Evolutionary conservation across 2,329 filamentous ascomycete species (phyloP), one percentile per base, ranked within the genome.

Genomic region (Aspergillus tanneri): DNA sequence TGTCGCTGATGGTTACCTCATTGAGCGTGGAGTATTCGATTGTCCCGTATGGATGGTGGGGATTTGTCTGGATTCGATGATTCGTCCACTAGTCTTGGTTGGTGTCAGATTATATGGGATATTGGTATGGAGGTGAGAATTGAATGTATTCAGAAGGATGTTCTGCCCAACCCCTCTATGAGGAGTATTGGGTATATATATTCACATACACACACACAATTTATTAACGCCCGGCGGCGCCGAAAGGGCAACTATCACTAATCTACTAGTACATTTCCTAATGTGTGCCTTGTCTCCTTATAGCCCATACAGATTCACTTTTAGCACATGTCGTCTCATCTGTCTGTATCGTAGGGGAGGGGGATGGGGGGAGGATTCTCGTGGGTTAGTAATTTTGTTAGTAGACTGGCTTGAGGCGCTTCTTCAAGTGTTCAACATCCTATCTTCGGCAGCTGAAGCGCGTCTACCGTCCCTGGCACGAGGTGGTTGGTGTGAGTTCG

Each of bases 371-470:
- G 47, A 46, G 35, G 50, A 46, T 56, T 43, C 58, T 55, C 49
- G 53, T 63, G 49, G 51, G 53, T 60, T 61, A 62, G 62, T 60
- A 56, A 47, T 49, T 59, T 57, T 43, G 54, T 61, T 57, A 59
- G 59, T 60, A 59, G 57, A 43, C 58, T 63, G 28, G 55, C 62
- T 66, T 65, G 54, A 65, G 61, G 55, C 54, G 53, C 57, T 67
- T 65, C 61, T 64, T 43, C 52, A 67, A 66, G 61, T 65, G 54
- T 66, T 66, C 55, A 65, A 62, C 53, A 61, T 67, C 60, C 62
- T 65, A 65, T 64, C 46, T 40, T 65, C 59, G 49, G 59, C 58
- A 64, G 59, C 59, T 66, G 59, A 67, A 66, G 63, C 60, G 56
- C 58, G 58, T 60, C 62, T 56, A 63, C 58, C 52, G 34, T 60